Conservation (phyloP, 345 rosid genomes). For the Hibiscus syriacus region DNA sequence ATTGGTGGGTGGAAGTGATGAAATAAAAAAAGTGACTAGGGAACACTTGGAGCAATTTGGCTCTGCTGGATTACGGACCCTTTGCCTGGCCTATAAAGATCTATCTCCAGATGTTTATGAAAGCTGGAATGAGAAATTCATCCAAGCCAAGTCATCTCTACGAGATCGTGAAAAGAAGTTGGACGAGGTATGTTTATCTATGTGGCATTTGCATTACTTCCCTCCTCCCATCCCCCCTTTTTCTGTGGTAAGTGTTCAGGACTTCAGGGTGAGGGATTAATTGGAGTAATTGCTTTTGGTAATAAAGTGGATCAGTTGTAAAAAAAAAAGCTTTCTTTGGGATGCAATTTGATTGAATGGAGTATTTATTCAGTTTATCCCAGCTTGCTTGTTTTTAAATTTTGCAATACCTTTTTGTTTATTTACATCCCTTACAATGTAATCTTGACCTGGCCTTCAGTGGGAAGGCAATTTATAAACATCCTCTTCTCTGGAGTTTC, state of each 20-base stretch:
- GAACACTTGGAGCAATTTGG: slow-evolving; percentile 93
- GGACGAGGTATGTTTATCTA: slow-evolving; percentile 38
- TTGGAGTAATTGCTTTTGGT: not conserved
- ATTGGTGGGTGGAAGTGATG: slow-evolving; percentile 60
- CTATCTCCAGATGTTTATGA: slow-evolving; percentile 68
- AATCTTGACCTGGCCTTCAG: not conserved
- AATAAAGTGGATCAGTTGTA: not conserved
- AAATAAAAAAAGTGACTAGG: slow-evolving; percentile 67
- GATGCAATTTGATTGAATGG: not conserved
- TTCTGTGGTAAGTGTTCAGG: not conserved
- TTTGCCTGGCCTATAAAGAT: slow-evolving; percentile 87
- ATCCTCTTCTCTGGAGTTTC: not conserved
- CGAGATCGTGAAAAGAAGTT: slow-evolving; percentile 95
- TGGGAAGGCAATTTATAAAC: not conserved
- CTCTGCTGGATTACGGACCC: slow-evolving; percentile 95
- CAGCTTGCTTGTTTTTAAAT: not conserved
- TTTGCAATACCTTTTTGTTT: not conserved
- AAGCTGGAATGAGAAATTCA: slow-evolving; percentile 96
- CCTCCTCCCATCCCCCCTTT: not conserved
- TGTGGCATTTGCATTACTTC: not conserved
- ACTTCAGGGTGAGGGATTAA: no score
- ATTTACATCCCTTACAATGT: not conserved
- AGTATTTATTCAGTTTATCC: not conserved
- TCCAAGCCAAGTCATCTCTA: slow-evolving; percentile 91
- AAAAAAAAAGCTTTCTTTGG: no score